These are phyloP conservation scores for Aspergillus unguis DNA, from an alignment of 2,329 filamentous ascomycete genomes.

Conservation along the genomic window DNA sequence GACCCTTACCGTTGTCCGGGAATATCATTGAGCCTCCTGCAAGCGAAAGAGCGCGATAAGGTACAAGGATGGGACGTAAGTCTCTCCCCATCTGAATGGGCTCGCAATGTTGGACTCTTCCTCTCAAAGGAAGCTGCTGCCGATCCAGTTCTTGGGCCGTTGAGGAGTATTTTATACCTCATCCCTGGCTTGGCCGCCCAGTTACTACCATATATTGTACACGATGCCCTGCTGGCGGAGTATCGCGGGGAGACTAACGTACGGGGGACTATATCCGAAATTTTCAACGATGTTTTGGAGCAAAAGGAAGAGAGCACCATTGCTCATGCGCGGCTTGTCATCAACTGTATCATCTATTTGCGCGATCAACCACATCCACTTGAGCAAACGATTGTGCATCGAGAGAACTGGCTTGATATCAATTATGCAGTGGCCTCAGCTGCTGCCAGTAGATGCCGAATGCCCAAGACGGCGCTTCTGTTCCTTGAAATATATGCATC, in stretches of 20 bases:
- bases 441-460: conserved; percentile 72
- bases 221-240: conserved; percentile 72
- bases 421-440: conserved; percentile 67
- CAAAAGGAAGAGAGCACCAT: conserved; percentile 43
- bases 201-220: conserved; percentile 78
- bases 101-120: conserved; percentile 38
- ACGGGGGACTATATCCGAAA: conserved; percentile 62
- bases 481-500: conserved; percentile 72
- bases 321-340: conserved; percentile 67
- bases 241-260: conserved; percentile 58
- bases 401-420: conserved; percentile 80
- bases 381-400: conserved; percentile 74
- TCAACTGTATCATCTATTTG: conserved; percentile 83
- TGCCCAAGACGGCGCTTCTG: conserved; percentile 82
- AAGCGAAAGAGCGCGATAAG: conserved; percentile 17
- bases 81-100: conserved; percentile 31
- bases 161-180: conserved; percentile 63
- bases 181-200: conserved; percentile 69
- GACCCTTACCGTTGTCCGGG: conserved; percentile 39
- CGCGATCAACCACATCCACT: conserved; percentile 71
- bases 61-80: conserved; percentile 19
- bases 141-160: conserved; percentile 66
- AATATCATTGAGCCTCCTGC: conserved; percentile 21
- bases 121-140: conserved; percentile 59
- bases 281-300: conserved; percentile 63